Evolutionary conservation across 108 stramenopile genomes (phyloP), one percentile per base, ranked within the genome.

Genomic region (Cyclostephanos tholiformis): DNA sequence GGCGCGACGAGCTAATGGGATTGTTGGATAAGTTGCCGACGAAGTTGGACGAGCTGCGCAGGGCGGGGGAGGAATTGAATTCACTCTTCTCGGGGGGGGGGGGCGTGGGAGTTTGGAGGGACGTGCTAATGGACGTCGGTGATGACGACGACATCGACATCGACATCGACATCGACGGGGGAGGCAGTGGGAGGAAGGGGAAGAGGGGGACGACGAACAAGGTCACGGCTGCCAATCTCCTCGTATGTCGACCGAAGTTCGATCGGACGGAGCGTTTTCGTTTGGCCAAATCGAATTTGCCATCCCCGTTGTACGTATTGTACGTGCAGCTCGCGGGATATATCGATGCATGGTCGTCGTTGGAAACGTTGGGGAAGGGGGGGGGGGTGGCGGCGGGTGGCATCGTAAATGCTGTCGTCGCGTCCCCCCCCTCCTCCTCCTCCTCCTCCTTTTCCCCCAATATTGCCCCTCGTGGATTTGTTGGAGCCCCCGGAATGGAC

Each of bases 21-120:
- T 82, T 85, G 53, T 50, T 91, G 20, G 51, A 75, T 46, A 71
- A 82, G 23, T 69, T 94, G 41, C 89, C 89, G 2, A 66, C 68
- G 6, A 84, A 88, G 69, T 36, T 95, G 30, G 39, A 35, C 6
- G 82, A 85, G 22, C 62, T 95, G 71, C 91, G 92, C 75, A 63
- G 67, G 64, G 79, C 82, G 12, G 86, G 81, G 46, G 65, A 85
- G 67, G 81, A 86, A 25, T 63, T 92, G 65, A 89, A 86, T 75
- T 66, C 68, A 32, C 90, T 87, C 64, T 89, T 91, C 61, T 67
- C 71, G n/a, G 52, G 39, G 25, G 39, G 56, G 10, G 26, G 30
- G 53, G n/a, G n/a, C n/a, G n/a, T n/a, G n/a, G n/a, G n/a, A n/a
- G 53, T 69, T 46, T 70, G 27, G 36, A 67, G 44, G 3, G 57